Evolutionary conservation across 441 rosid genomes (phyloP), one percentile per base, ranked within the genome.

Genomic region (Viola pubescens): DNA sequence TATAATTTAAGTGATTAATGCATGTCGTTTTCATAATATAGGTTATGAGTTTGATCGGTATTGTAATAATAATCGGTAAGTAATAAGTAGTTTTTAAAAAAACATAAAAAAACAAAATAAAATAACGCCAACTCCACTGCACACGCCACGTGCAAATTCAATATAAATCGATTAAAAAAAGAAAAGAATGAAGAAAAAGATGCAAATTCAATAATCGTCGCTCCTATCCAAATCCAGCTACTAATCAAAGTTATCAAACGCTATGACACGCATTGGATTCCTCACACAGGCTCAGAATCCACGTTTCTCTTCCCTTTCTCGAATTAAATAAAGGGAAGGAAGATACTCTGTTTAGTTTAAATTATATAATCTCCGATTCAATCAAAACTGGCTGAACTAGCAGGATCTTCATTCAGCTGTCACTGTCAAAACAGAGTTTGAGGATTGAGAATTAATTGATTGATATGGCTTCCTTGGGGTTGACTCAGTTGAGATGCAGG

Each of bases 391-490:
- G 0, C 13, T 8, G 9, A 46, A 5, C n/a, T 12, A 9, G 7
- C 46, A 43, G 4, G 3, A 46, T 46, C 49, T 46, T 4, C 4
- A 12, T 4, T 46, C 49, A 8, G 4, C n/a, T 12, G 9, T 9
- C 9, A 8, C n/a, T 12, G 9, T 9, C 9, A 8, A 10, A 12
- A 10, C 49, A 46, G 49, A 46, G 9, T 9, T 46, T 46, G n/a
- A 6, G n/a, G 10, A 3, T 4, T 45, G 9, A n/a, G 48, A 9
- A 9, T 51, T 49, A 6, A 16, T 38, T 34, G 57, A 38, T 38
- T 37, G 57, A 4, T 37, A 70, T 89, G 96, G 83, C 88, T 61
- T 82, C 94, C 4, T 65, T 84, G 62, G 61, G 65, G 50, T 70
- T 86, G 60, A 62, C 75, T 53, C 83, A 75, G 57, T 72, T 84